Conservation (phyloP, 352 stramenopile genomes). For the Pythium scleroteichum region DNA sequence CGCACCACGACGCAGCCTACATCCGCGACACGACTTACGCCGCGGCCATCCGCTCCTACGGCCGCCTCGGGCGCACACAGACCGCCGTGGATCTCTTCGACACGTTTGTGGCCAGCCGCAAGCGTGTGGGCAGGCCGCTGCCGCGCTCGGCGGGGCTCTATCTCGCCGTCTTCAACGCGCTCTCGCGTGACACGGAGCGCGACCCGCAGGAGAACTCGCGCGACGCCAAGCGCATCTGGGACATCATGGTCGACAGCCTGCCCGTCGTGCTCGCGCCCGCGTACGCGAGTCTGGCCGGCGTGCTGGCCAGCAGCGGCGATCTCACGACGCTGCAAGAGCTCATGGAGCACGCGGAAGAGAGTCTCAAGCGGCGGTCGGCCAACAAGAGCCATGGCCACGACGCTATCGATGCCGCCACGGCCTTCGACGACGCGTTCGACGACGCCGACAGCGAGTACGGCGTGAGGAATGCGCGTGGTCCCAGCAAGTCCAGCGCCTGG, state of each 20-base stretch:
- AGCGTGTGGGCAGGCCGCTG: conserved; percentile 25
- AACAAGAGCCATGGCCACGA: neutral
- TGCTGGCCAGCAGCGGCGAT: conserved; percentile 77
- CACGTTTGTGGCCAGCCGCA: conserved; percentile 54
- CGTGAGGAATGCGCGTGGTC: conserved; percentile 2
- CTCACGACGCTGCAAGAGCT: conserved; percentile 66
- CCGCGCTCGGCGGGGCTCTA: conserved; percentile 61
- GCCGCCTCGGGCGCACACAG: conserved; percentile 65
- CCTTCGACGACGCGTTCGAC: conserved; percentile 29
- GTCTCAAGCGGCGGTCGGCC: conserved; percentile 2
- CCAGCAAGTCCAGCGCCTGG: conserved; percentile 33
- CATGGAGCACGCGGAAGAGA: conserved; percentile 52
- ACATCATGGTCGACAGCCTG: conserved; percentile 70
- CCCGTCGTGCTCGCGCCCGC: conserved; percentile 65
- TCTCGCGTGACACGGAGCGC: conserved; percentile 66
- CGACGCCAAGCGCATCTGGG: conserved; percentile 75
- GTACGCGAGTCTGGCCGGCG: conserved; percentile 80
- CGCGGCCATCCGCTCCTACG: conserved; percentile 68
- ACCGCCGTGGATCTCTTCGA: conserved; percentile 71
- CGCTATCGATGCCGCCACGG: neutral
- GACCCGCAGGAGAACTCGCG: conserved; percentile 64
- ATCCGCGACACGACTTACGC: conserved; percentile 64
- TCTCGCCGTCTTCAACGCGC: conserved; percentile 79
- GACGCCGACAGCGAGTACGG: conserved; percentile 31
- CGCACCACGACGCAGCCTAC: conserved; percentile 38